Base-by-base conservation (phyloP, 352 stramenopile species). In the Peronospora destructor region DNA sequence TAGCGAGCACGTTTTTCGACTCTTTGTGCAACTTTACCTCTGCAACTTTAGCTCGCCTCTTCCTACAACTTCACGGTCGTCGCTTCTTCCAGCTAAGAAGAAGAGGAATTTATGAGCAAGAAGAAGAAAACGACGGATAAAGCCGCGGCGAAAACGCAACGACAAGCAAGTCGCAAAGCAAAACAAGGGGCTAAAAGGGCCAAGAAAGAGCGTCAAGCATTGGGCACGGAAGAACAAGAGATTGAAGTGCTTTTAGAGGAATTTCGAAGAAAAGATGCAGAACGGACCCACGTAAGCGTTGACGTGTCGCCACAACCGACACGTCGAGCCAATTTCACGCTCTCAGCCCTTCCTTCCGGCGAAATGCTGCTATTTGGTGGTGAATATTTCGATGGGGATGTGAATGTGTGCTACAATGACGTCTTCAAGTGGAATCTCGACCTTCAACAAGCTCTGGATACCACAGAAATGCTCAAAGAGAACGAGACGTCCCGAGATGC, bases 361-460 rank as follows among this genome's bases (percentile, higher is more conserved):
- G 82, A 93, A 42, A 82, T 97, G 62, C 57, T 96, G 45, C 67
- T 97, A 35, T 98, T 98, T 66, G 96, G 96, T 30, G 96, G 96
- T 40, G 96, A 99, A 72, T 98, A 96, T 68, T 98, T 95, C 65
- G 90, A 99, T 65, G 96, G 96, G 34, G 85, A 98, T 50, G 81
- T 95, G 64, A 98, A 97, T 52, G 75, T 89, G 26, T 96, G 95
- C 56, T 97, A 93, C 68, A 98, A 98, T 60, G 95, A 98, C 49
- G 73, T 99, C 6, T 96, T 94, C 49, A 81, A 90, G 55, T 98
- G 87, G 87, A 94, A 95, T 72, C 37, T 95, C 16, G 87, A 96
- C 56, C 53, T 56, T 2, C 50, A 56, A 16, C 51, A 62, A 41
- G 29, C 30, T 6, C 12, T 35, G 25, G 11, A 50, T 19, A 55